Percentiles rank a stretch among this genome's conserved stretches.
Evolutionary conservation across 2,329 filamentous ascomycete species (phyloP).

Genomic region (Lecanoromycetidae sp.): DNA sequence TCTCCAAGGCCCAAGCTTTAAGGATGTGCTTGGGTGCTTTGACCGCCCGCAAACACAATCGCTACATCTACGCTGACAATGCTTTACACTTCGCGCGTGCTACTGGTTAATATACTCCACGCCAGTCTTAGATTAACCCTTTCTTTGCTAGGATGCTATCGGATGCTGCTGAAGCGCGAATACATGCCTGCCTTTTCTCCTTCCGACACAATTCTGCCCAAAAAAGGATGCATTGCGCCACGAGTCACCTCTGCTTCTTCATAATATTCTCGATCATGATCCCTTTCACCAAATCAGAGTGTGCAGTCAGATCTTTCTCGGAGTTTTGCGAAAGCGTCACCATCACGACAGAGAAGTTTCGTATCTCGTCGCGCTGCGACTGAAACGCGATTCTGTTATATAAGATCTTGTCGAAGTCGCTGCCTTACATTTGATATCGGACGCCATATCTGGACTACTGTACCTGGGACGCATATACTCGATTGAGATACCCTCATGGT

Average conservation of each 20-base stretch:
- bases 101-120: slow-evolving; percentile 15
- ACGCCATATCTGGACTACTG: neutral
- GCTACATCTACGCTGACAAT: slow-evolving; percentile 2
- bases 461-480: neutral
- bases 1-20: slow-evolving; percentile 13
- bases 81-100: slow-evolving; percentile 14
- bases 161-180: slow-evolving; percentile 16
- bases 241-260: slow-evolving; percentile 2
- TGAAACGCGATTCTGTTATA: neutral
- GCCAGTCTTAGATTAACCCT: slow-evolving; percentile 12
- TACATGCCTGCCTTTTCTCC: slow-evolving; percentile 12
- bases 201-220: slow-evolving; percentile 7
- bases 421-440: too few relatives aligned
- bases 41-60: slow-evolving; percentile 13
- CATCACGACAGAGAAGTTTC: neutral
- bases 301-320: neutral
- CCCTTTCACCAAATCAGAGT: neutral
- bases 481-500: neutral
- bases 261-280: slow-evolving; percentile 1
- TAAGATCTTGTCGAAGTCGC: neutral
- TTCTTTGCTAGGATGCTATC: slow-evolving; percentile 10
- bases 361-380: neutral
- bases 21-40: slow-evolving; percentile 14
- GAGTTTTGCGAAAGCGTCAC: neutral
- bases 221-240: slow-evolving; percentile 9